These are phyloP conservation scores for Lipomyces chichibuensis DNA, from an alignment of 805 yeast genomes.

Conservation along the genomic window DNA sequence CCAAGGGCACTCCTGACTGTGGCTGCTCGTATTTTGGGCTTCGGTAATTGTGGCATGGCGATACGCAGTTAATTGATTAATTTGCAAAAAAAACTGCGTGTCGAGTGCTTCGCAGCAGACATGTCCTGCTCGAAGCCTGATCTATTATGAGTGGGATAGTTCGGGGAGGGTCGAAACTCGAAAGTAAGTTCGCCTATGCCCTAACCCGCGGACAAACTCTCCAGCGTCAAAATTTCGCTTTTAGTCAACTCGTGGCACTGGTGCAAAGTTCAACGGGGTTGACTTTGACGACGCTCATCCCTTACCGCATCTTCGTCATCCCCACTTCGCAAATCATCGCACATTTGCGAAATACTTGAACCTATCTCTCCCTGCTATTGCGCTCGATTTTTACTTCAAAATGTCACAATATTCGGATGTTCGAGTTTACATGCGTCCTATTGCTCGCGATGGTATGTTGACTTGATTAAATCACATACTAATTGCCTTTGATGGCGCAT, in stretches of 20 bases:
- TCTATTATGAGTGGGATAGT: too few relatives aligned
- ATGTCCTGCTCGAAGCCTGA: too few relatives aligned
- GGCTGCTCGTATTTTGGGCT: slow-evolving; percentile 8
- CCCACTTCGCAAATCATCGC: neutral
- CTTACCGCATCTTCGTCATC: neutral
- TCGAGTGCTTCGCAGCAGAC: neutral
- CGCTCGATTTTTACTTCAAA: neutral
- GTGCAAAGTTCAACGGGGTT: too few relatives aligned
- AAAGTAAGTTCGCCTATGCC: too few relatives aligned
- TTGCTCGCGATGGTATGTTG: slow-evolving; percentile 34
- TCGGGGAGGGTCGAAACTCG: too few relatives aligned
- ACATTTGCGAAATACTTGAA: neutral
- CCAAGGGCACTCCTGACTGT: neutral
- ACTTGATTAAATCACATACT: neutral
- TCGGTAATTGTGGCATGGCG: slow-evolving; percentile 23
- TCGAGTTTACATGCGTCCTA: slow-evolving; percentile 34
- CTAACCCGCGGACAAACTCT: too few relatives aligned
- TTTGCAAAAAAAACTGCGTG: neutral
- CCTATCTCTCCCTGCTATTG: neutral
- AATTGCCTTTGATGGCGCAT: neutral
- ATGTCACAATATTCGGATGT: slow-evolving; percentile 35
- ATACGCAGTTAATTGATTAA: neutral
- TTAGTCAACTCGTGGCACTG: too few relatives aligned
- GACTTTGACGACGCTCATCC: neutral
- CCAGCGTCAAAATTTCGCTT: too few relatives aligned